Evolutionary conservation across 345 rosid species (phyloP).

Genomic region (Toxicodendron radicans): DNA sequence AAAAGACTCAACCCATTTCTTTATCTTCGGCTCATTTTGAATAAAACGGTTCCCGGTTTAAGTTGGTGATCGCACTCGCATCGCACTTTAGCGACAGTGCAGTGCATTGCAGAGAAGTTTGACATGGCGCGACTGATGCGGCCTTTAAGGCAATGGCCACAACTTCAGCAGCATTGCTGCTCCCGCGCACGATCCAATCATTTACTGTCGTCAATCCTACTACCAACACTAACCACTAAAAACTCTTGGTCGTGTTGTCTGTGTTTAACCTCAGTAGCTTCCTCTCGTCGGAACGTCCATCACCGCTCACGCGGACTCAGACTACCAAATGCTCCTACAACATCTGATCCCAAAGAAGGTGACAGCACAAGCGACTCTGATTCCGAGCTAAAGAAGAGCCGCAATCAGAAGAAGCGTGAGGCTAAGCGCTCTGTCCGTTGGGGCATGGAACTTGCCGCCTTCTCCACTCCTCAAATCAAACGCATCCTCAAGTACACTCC

Average conservation of each 20-base stretch:
- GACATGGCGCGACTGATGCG: constrained; percentile 52
- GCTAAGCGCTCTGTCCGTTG: constrained; percentile 82
- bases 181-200: constrained; percentile 15
- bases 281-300: constrained; percentile 35
- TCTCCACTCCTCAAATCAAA: constrained; percentile 68
- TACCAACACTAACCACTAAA: constrained; percentile 16
- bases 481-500: constrained; percentile 52
- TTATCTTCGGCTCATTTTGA: neutral
- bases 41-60: neutral
- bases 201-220: constrained; percentile 20
- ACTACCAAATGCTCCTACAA: constrained; percentile 27
- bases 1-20: neutral
- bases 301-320: constrained; percentile 34
- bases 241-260: constrained; percentile 12
- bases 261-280: constrained; percentile 24
- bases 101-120: neutral
- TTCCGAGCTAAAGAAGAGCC: constrained; percentile 54
- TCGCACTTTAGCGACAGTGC: too few relatives aligned
- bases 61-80: neutral
- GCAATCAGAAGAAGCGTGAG: constrained; percentile 86
- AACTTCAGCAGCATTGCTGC: constrained; percentile 17
- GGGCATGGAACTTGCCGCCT: constrained; percentile 82
- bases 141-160: constrained; percentile 42
- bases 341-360: constrained; percentile 29
- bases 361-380: constrained; percentile 41